A percentile compares a stretch with the other conserved stretches of the same genome.
These are phyloP conservation scores for Dipodascus geniculatus DNA, from an alignment of 805 yeast species.

Conservation along the genomic window DNA sequence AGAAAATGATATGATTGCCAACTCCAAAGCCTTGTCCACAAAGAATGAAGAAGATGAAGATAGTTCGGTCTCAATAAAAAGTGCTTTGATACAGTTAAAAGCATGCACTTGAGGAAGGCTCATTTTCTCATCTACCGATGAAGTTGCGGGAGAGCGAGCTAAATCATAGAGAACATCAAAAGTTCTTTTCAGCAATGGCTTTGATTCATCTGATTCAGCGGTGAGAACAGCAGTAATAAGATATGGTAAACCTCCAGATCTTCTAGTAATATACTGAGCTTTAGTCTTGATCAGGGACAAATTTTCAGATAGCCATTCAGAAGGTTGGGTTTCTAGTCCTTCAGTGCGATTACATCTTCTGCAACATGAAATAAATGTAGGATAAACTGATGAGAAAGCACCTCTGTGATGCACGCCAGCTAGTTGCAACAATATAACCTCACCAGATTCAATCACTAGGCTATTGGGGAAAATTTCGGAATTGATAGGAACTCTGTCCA, in stretches of 20 bases:
- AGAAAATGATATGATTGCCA: slow-evolving; percentile 52
- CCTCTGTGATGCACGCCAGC: slow-evolving; percentile 78
- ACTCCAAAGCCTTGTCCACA: slow-evolving; percentile 44
- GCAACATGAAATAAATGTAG: slow-evolving; percentile 63
- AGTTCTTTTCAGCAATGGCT: slow-evolving; percentile 36
- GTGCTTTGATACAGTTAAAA: slow-evolving; percentile 65
- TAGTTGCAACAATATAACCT: slow-evolving; percentile 51
- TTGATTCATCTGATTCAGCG: slow-evolving; percentile 30
- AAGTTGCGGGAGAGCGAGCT: slow-evolving; percentile 39
- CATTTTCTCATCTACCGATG: slow-evolving; percentile 38
- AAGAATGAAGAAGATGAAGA: slow-evolving; percentile 38
- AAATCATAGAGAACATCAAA: slow-evolving; percentile 41
- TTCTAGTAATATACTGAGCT: slow-evolving; percentile 65
- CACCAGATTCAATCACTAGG: slow-evolving; percentile 33
- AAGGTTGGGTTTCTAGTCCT: slow-evolving; percentile 31
- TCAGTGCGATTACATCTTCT: slow-evolving; percentile 32
- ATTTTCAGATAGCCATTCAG: slow-evolving; percentile 48
- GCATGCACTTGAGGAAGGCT: slow-evolving; percentile 93
- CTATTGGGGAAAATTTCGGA: slow-evolving; percentile 17
- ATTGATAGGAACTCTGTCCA: slow-evolving; percentile 24
- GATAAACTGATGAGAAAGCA: slow-evolving; percentile 80
- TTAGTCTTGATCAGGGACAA: slow-evolving; percentile 39
- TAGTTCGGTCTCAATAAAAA: slow-evolving; percentile 63
- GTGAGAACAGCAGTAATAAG: slow-evolving; percentile 64
- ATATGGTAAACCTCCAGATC: slow-evolving; percentile 89